Evolutionary conservation across 805 yeast genomes (phyloP), one percentile per base, ranked within the genome.

Genomic region (Wickerhamiella brachini): DNA sequence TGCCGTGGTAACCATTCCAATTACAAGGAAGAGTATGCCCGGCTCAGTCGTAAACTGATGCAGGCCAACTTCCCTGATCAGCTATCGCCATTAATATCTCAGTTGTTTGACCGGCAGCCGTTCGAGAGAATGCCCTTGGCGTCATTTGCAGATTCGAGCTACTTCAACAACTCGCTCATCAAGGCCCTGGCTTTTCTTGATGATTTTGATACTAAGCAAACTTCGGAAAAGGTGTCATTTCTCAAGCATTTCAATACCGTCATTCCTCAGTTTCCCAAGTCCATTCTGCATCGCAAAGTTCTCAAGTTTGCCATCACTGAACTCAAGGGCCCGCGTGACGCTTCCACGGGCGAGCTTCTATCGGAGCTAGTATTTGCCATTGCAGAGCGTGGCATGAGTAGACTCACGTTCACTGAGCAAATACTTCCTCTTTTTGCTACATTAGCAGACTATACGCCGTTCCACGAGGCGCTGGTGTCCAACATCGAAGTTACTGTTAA

Each of bases 181-280:
- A 82, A 83, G 60, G 81, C 94, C 2, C 73, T 90, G 70, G 79
- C 82, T 64, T 81, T 83, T 58, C 65, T 90, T 45, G 97, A 90
- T 61, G 93, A 85, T 51, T 80, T 85, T 54, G 78, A 88, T 9
- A 84, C 95, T 0, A 82, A 84, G 57, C 68, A 81, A 2, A 69
- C 71, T 6, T 74, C 73, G 17, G 97, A 90, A 52, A 83, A 82
- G 59, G 64, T 76, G 22, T 70, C 78, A 0, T 87, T 87, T 61
- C 71, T 89, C 56, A 75, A 75, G 50, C 87, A 87, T 1, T 70
- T 90, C 49, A 65, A 76, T 21, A 67, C 68, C 4, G 67, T 79
- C 20, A 61, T 81, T 23, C 71, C 73, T 6, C 73, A 77, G 57
- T 83, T 82, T 59, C 88, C 90, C 2, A 71, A 71, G 39, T 68